Evolutionary conservation across 495 filamentous ascomycete species (phyloP), one percentile per base, ranked within the genome.

Genomic region (Xylaria acuta): DNA sequence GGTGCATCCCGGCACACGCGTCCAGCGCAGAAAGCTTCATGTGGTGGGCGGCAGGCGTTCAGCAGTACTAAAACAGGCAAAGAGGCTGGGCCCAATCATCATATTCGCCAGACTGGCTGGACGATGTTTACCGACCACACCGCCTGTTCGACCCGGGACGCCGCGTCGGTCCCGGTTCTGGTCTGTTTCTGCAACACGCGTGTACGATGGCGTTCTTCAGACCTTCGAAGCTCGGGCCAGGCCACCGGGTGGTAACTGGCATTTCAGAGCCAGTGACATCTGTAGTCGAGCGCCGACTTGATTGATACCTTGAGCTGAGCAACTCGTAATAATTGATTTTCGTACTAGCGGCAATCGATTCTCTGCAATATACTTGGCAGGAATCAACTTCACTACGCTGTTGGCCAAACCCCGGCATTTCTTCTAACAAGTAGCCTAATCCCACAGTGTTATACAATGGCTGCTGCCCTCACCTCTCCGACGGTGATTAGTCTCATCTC

Each of bases 361-460:
- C 43, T 34, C 32, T 43, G 63, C 32, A 22, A 30, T 18, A 38
- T 32, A 51, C n/a, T 41, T 54, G 41, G 16, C n/a, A 25, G 41
- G 27, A 60, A 47, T 38, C 20, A 59, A 60, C 45, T 62, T 66
- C 41, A 45, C 62, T 49, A 32, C 64, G 27, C 40, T 64, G 36
- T 25, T 64, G 30, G 43, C n/a, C 40, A 30, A 70, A 53, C 27
- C 34, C n/a, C 25, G 30, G 5, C 5, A 3, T 25, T 32, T 49
- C 69, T n/a, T 58, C 20, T 38, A 47, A 9, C 8, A 73, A 70
- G 12, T 51, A 68, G 64, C 69, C 68, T 74, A 77, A 73, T 79
- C 68, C 56, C 38, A 79, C 69, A 75, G 47, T 76, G 72, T 73
- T 76, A 69, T 79, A 77, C 76, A 78, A 72, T 69, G 70, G n/a